Percentiles rank a stretch among this genome's conserved stretches.
These are phyloP conservation scores for Fusarium nurragi DNA, from an alignment of 2,329 filamentous ascomycete genomes.

Conservation along the genomic window DNA sequence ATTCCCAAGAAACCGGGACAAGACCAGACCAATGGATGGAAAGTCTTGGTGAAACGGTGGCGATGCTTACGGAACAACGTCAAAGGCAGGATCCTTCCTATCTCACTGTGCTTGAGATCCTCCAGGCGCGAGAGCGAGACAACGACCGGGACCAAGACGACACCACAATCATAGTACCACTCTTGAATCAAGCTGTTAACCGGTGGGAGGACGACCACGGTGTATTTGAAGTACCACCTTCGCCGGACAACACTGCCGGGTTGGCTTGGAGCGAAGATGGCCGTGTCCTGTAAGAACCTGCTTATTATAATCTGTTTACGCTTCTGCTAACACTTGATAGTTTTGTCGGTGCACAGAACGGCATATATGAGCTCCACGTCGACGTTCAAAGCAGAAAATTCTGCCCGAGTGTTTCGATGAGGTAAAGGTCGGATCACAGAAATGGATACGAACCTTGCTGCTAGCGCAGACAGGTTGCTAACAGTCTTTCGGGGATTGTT, in stretches of 20 bases:
- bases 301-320: background rate
- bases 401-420: constrained; percentile 64
- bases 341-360: constrained; percentile 73
- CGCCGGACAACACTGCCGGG: constrained; percentile 68
- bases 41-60: constrained; percentile 49
- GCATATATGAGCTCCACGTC: constrained; percentile 78
- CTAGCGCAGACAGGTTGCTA: constrained; percentile 10
- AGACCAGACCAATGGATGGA: constrained; percentile 49
- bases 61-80: constrained; percentile 50
- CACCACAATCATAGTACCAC: constrained; percentile 49
- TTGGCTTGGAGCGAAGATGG: constrained; percentile 71
- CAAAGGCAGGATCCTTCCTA: constrained; percentile 51
- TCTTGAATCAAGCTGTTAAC: constrained; percentile 51
- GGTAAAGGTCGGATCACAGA: constrained; percentile 50
- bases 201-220: constrained; percentile 55
- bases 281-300: constrained; percentile 62
- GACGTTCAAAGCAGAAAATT: constrained; percentile 70
- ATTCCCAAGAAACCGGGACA: constrained; percentile 25
- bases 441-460: constrained; percentile 4
- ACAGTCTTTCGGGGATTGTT: constrained; percentile 4
- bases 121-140: constrained; percentile 49
- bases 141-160: constrained; percentile 50
- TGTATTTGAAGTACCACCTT: constrained; percentile 56
- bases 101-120: constrained; percentile 51
- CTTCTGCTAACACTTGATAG: constrained; percentile 50